Evolutionary conservation across 2,329 filamentous ascomycete species (phyloP).

Genomic region (Hypoxylon sp.): DNA sequence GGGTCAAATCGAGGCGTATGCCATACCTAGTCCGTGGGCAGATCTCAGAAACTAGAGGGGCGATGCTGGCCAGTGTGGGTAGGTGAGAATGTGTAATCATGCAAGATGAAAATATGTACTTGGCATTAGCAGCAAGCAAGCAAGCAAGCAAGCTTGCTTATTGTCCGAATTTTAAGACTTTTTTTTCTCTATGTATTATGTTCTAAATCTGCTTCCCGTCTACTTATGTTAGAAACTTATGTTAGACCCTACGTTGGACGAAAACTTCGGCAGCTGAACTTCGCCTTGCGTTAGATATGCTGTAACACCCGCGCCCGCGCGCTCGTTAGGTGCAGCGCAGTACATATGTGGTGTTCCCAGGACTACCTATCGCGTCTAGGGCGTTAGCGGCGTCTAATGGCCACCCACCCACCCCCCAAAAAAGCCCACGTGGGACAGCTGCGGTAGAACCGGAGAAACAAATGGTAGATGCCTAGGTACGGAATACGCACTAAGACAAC

Average conservation of each 20-base stretch:
- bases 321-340: not conserved
- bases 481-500: slow-evolving; percentile 14
- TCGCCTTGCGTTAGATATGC: slow-evolving; percentile 12
- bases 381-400: slow-evolving; percentile 33
- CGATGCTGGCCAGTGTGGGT: slow-evolving; percentile 6
- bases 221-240: not conserved
- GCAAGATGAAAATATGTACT: slow-evolving; percentile 4
- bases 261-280: slow-evolving; percentile 1
- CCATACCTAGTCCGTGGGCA: not conserved
- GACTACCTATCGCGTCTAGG: slow-evolving; percentile 26
- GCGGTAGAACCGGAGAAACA: slow-evolving; percentile 32
- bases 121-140: not conserved
- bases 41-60: slow-evolving; percentile 15
- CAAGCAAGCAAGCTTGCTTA: not conserved
- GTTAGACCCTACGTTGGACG: slow-evolving; percentile 3
- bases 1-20: not conserved
- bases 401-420: not conserved
- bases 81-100: slow-evolving; percentile 5
- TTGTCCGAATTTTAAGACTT: not conserved
- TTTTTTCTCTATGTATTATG: not conserved
- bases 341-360: slow-evolving; percentile 23
- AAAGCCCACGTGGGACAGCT: slow-evolving; percentile 41
- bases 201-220: not conserved
- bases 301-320: not conserved
- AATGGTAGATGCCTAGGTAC: slow-evolving; percentile 1